phyloP scores from a whole-genome alignment of 352 stramenopile genomes.

The Thraustochytrium striatum region DNA sequence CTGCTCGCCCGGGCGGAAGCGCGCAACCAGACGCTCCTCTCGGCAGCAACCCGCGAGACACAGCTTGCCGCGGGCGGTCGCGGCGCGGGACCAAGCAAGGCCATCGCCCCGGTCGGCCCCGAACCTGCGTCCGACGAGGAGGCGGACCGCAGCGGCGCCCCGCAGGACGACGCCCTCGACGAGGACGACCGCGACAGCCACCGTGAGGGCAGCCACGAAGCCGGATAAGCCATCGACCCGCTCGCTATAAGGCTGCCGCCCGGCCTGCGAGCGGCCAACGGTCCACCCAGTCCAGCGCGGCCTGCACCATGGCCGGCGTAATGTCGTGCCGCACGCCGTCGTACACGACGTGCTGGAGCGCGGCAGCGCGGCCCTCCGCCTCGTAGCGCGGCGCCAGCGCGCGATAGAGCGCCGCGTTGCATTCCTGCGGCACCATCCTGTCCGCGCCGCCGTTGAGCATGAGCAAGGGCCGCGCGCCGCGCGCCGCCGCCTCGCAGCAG shows the following conservation, averaged over 20 bases:
- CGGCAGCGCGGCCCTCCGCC: neutral
- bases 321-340: neutral
- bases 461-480: neutral
- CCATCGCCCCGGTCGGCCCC: too few relatives aligned
- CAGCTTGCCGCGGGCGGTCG: too few relatives aligned
- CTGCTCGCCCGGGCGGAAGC: neutral
- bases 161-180: too few relatives aligned
- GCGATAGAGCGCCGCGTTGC: constrained; percentile 18
- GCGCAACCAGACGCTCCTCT: neutral
- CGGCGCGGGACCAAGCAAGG: too few relatives aligned
- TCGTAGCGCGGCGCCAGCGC: neutral
- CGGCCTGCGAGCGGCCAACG: too few relatives aligned
- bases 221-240: too few relatives aligned
- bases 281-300: constrained; percentile 8
- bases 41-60: too few relatives aligned
- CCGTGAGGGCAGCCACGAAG: too few relatives aligned
- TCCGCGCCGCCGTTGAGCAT: constrained; percentile 34
- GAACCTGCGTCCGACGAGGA: too few relatives aligned
- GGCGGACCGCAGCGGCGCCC: too few relatives aligned
- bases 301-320: constrained; percentile 1
- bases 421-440: neutral
- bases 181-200: too few relatives aligned
- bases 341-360: neutral
- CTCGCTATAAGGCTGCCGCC: too few relatives aligned
- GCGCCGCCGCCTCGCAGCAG: neutral